Evolutionary conservation across 2,329 filamentous ascomycete species (phyloP), one percentile per base, ranked within the genome.

Genomic region (Malbranchea zuffiana): DNA sequence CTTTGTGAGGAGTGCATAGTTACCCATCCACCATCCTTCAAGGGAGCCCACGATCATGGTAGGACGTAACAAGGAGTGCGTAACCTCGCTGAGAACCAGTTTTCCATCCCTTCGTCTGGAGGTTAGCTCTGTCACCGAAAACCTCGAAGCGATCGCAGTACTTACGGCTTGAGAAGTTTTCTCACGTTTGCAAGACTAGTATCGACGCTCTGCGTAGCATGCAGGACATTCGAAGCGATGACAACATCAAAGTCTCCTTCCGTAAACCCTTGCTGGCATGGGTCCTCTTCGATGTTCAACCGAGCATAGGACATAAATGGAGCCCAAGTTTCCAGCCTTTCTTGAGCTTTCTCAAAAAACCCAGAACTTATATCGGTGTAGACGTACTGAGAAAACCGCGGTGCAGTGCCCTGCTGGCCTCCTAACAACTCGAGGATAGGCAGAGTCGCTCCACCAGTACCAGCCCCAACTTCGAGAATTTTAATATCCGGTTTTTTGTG

Each of bases 41-140:
- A 29, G 27, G 6, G 18, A 16, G 4, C 27, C 3, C 15, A 29
- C 8, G 4, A 15, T 10, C 7, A 29, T 8, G 13, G 15, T 13
- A 7, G 8, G 5, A 29, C 18, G 13, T 1, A 29, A 4, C 27
- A 16, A 8, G n/a, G 15, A 6, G 3, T 10, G 27, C 10, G 40
- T 41, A n/a, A 35, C 35, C 33, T 48, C 44, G 1, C 39, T 29
- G 5, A 48, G 19, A 5, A 48, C 20, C 3, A 48, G 38, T 3
- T 24, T 36, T 7, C 42, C 39, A 15, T 35, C 37, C 26, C 3
- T n/a, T n/a, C n/a, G n/a, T n/a, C n/a, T n/a, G n/a, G n/a, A n/a
- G n/a, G n/a, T n/a, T n/a, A n/a, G n/a, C 37, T 72, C 68, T 1
- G 64, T 27, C 1, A 67, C 27, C 3, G 70, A 19, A 1, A 73